Base-by-base conservation (phyloP, 441 rosid species). In the Theobroma grandiflorum region DNA sequence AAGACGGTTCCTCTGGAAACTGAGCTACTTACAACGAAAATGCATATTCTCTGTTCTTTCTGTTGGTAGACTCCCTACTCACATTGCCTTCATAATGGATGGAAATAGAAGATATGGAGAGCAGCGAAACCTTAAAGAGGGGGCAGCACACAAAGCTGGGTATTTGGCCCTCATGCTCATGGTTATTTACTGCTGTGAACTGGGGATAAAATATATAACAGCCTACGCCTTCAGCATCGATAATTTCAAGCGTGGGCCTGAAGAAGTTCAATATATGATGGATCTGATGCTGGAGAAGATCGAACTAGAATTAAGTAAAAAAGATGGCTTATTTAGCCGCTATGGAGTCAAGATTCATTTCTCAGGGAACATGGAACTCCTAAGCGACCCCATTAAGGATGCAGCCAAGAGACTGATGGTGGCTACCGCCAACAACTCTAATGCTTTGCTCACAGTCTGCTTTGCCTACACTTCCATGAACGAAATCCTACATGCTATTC, bases 151-250 rank as follows among this genome's bases (percentile, higher is more conserved):
- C 26, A 35, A 64, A 52, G 83, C 84, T 0, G 78, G 85, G 14
- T 84, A 67, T 40, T 50, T 18, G 50, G 67, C 87, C 11, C 81
- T 84, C 58, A 50, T 67, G 22, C 16, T 72, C 45, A 82, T 86
- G 53, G 55, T 78, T 53, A 50, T 35, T 3, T 78, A 61, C 70
- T 82, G 84, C 82, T 76, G 58, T 49, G 81, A 82, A 72, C 61
- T 84, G 57, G 87, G 83, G 4, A 69, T 86, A 2, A 84, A 83
- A 64, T 80, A 75, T 4, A 33, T 78, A 6, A 84, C 87, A 8
- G 77, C 80, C 26, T 79, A 84, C 68, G 87, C 87, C 50, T 84
- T 86, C 76, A 84, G 87, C 82, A 82, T 86, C 1, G 83, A 80
- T 49, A 86, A 86, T 76, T 86, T 86, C 75, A 82, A 68, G 65